Evolutionary conservation across 2,329 filamentous ascomycete species (phyloP).

Genomic region (Colletotrichum sojae): DNA sequence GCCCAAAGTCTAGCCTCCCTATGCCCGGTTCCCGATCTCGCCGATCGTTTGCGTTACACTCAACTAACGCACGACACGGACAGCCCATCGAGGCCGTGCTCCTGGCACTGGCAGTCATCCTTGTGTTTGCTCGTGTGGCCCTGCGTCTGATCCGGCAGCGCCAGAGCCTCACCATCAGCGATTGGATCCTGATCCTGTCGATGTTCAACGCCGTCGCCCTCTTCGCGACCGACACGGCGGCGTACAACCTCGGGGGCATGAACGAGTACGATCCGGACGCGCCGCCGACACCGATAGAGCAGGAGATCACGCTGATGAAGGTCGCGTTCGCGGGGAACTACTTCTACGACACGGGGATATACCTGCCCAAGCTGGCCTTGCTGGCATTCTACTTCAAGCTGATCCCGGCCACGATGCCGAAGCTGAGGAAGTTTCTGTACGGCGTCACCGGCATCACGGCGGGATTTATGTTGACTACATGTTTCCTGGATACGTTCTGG

Average conservation of each 20-base stretch:
- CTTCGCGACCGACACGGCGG: slow-evolving; percentile 45
- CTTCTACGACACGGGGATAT: slow-evolving; percentile 50
- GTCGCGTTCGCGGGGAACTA: slow-evolving; percentile 50
- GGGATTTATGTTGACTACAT: slow-evolving; percentile 45
- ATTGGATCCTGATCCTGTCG: slow-evolving; percentile 48
- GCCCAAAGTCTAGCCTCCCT: not conserved
- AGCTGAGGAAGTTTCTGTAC: slow-evolving; percentile 45
- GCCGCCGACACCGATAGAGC: slow-evolving; percentile 22
- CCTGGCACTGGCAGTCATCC: slow-evolving; percentile 42
- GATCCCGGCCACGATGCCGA: slow-evolving; percentile 46
- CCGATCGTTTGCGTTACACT: not conserved
- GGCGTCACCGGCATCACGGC: slow-evolving; percentile 43
- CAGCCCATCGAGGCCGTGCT: slow-evolving; percentile 49
- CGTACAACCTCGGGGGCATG: slow-evolving; percentile 48
- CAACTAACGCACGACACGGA: slow-evolving; percentile 16
- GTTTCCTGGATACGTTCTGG: slow-evolving; percentile 49
- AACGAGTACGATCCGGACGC: slow-evolving; percentile 43
- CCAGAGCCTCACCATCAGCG: slow-evolving; percentile 47
- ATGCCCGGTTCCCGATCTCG: too few species aligned
- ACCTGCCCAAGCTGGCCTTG: slow-evolving; percentile 48
- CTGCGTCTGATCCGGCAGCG: slow-evolving; percentile 46
- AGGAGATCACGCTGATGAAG: slow-evolving; percentile 46
- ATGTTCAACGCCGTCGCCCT: slow-evolving; percentile 46
- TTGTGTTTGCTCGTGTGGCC: slow-evolving; percentile 44
- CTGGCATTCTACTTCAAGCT: slow-evolving; percentile 48